Evolutionary conservation across 345 rosid species (phyloP), one percentile per base, ranked within the genome.

Genomic region (Acer saccharum): DNA sequence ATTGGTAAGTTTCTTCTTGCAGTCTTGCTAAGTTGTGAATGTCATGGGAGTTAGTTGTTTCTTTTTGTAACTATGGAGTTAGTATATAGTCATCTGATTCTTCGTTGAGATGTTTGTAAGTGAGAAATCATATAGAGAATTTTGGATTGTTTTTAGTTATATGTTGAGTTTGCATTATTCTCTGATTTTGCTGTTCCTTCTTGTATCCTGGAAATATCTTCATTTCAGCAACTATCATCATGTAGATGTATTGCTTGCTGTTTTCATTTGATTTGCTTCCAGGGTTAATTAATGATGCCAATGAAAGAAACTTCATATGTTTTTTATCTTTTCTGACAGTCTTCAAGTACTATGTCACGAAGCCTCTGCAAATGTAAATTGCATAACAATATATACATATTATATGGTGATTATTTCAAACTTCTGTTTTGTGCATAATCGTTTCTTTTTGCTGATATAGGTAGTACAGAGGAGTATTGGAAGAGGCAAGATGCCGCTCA

Each of bases 381-480:
- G 29, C 1, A 10, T 43, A 46, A 11, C 71, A 43, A 11, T 67
- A 39, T 44, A 64, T 64, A 64, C 50, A 10, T 9, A 46, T 46
- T 46, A 46, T 46, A 46, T 10, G 35, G 18, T 0, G 43, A 27
- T 46, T 5, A 2, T 44, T 41, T 29, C 21, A 21, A 48, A 48
- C 27, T 12, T 58, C 32, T 70, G 44, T 20, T 54, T 12, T 17
- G 17, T 60, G 63, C 7, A 41, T 75, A 71, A 68, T 69, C 43
- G 57, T 46, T 55, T 79, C 39, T 68, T 71, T 1, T 87, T 43
- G 57, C 69, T 78, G 73, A 50, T 84, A 76, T 79, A 94, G 97
- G 98, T 65, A 94, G 98, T 77, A 91, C 98, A 3, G 94, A 89
- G 69, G 97, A 94, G 71, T 93, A 88, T 79, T 94, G 98, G 98